These are phyloP conservation scores for Rhizopus arrhizus DNA, from an alignment of 371 early-diverging fungal genomes.

Conservation along the genomic window DNA sequence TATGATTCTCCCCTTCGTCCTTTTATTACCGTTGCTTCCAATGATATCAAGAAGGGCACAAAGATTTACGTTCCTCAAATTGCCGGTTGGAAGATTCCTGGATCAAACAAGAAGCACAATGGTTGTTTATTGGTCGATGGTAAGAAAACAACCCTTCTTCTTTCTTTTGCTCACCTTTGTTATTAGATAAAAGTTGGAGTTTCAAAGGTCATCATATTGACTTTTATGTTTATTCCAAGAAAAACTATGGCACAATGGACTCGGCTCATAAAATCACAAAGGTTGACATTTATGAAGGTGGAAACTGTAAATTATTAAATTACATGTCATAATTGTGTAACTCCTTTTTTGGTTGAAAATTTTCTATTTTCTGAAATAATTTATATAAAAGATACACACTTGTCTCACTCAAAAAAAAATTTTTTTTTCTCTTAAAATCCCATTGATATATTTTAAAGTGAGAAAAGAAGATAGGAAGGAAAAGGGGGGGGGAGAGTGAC, in stretches of 20 bases:
- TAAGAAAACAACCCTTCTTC: neutral
- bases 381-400: too few relatives aligned
- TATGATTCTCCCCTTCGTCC: conserved; percentile 50
- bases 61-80: conserved; percentile 54
- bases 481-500: too few relatives aligned
- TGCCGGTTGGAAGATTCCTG: conserved; percentile 50
- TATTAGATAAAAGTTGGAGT: conserved; percentile 51
- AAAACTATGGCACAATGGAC: conserved; percentile 41
- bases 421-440: too few relatives aligned
- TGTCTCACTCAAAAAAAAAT: too few relatives aligned
- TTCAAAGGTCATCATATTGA: conserved; percentile 50
- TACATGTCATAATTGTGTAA: conserved; percentile 23
- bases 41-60: conserved; percentile 49
- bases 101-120: conserved; percentile 48
- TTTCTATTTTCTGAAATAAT: too few relatives aligned
- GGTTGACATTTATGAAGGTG: conserved; percentile 54
- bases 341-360: too few relatives aligned
- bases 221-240: conserved; percentile 43
- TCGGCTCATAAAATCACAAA: conserved; percentile 31
- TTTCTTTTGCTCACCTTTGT: neutral
- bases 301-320: conserved; percentile 50
- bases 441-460: too few relatives aligned
- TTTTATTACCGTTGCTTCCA: conserved; percentile 46
- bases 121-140: conserved; percentile 54
- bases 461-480: too few relatives aligned